Evolutionary conservation across 768 basidiomycete genomes (phyloP).

Genomic region (Agaricus subrufescens): DNA sequence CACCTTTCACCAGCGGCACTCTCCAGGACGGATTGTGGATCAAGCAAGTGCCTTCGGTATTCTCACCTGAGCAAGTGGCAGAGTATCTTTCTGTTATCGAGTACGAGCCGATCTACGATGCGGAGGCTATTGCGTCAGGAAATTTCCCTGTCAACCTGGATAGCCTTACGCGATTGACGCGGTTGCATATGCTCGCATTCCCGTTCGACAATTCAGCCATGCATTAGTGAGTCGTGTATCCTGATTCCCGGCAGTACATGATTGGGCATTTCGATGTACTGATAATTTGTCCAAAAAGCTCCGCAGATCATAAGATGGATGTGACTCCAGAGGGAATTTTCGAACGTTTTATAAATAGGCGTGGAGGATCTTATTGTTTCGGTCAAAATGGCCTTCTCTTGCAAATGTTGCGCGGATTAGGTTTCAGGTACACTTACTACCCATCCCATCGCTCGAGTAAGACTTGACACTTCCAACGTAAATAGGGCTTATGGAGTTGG

Average conservation of each 20-base stretch:
- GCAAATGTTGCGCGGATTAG: conserved; percentile 23
- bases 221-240: conserved; percentile 29
- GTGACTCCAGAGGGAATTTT: conserved; percentile 19
- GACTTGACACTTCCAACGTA: no score
- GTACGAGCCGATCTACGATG: conserved; percentile 12
- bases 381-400: conserved; percentile 22
- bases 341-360: conserved; percentile 16
- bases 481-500: conserved; percentile 21
- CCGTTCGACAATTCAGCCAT: conserved; percentile 34
- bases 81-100: conserved; percentile 22
- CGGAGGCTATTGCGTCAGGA: conserved; percentile 14
- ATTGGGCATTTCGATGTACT: no score
- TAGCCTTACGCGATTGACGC: conserved; percentile 21
- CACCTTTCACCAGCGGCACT: conserved; percentile 5
- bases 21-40: conserved; percentile 19
- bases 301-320: conserved; percentile 20
- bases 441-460: neutral
- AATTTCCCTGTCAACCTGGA: conserved; percentile 22
- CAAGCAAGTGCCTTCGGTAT: conserved; percentile 18
- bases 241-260: no score
- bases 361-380: conserved; percentile 25
- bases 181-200: conserved; percentile 25
- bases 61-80: conserved; percentile 16
- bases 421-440: conserved; percentile 18
- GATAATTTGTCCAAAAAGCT: conserved; percentile 8